Evolutionary conservation across 345 rosid genomes (phyloP).

Genomic region (Erodium maritimum): DNA sequence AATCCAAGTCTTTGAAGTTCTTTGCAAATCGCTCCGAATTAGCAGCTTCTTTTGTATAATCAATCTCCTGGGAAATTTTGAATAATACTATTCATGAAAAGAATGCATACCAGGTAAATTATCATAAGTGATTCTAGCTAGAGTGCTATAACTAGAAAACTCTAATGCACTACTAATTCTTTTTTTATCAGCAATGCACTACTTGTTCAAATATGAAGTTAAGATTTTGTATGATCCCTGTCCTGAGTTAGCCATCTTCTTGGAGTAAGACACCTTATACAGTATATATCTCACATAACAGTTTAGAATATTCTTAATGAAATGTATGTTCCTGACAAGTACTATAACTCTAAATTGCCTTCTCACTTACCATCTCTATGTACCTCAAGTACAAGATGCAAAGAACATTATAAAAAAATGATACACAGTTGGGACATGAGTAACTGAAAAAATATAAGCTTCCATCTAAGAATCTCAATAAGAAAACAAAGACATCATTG

Average conservation of each 20-base stretch:
- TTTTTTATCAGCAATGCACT: no score
- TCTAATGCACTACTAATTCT: background rate
- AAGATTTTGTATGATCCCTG: no score
- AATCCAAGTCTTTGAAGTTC: slow-evolving; percentile 72
- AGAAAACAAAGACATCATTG: background rate
- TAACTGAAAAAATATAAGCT: no score
- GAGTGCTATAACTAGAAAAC: background rate
- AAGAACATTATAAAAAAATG: no score
- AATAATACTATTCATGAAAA: slow-evolving; percentile 6
- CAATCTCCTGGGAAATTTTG: slow-evolving; percentile 62
- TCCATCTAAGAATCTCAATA: background rate
- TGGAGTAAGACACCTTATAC: no score
- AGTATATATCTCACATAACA: no score
- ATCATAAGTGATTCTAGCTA: background rate
- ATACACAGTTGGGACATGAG: no score
- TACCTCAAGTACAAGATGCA: no score
- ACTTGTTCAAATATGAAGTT: no score
- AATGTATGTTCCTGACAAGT: background rate
- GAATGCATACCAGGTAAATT: background rate
- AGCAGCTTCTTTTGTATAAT: slow-evolving; percentile 93
- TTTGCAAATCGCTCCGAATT: slow-evolving; percentile 86
- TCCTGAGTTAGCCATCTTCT: no score
- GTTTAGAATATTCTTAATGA: no score
- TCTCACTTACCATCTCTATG: background rate
- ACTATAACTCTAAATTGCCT: background rate